Evolutionary conservation across 1,139 yeast genomes (phyloP).

Genomic region (Geotrichum europaeum): DNA sequence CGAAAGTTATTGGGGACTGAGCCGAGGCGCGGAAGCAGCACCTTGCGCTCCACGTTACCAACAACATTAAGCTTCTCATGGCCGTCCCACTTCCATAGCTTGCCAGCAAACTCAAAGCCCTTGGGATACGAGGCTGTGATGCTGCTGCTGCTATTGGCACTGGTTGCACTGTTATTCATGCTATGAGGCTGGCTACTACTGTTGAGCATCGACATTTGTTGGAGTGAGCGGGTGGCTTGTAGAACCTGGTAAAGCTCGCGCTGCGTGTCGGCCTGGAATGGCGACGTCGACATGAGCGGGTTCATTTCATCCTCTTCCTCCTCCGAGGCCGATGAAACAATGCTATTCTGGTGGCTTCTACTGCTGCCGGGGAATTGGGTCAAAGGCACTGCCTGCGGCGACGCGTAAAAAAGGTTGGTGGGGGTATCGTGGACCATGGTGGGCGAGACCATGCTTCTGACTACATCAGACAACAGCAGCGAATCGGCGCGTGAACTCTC

Average conservation of each 20-base stretch:
- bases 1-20: not conserved
- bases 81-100: constrained; percentile 39
- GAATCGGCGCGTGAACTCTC: not conserved
- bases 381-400: constrained; percentile 7
- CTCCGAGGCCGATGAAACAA: constrained; percentile 3
- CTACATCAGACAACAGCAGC: not conserved
- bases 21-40: constrained; percentile 14
- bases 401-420: constrained; percentile 2
- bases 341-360: not conserved
- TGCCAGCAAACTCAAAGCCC: constrained; percentile 38
- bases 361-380: not conserved
- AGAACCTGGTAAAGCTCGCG: constrained; percentile 36
- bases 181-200: constrained; percentile 22
- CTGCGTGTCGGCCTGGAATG: constrained; percentile 25
- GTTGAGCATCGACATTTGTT: constrained; percentile 31
- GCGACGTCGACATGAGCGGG: constrained; percentile 1
- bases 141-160: constrained; percentile 12
- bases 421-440: not conserved
- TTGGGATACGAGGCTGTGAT: constrained; percentile 25
- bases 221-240: constrained; percentile 39
- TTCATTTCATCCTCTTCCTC: constrained; percentile 1
- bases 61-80: constrained; percentile 28
- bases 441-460: constrained; percentile 1
- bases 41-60: constrained; percentile 17
- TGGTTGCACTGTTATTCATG: constrained; percentile 16